Evolutionary conservation across 306 rosid species (phyloP).

Genomic region (Quillaja saponaria): DNA sequence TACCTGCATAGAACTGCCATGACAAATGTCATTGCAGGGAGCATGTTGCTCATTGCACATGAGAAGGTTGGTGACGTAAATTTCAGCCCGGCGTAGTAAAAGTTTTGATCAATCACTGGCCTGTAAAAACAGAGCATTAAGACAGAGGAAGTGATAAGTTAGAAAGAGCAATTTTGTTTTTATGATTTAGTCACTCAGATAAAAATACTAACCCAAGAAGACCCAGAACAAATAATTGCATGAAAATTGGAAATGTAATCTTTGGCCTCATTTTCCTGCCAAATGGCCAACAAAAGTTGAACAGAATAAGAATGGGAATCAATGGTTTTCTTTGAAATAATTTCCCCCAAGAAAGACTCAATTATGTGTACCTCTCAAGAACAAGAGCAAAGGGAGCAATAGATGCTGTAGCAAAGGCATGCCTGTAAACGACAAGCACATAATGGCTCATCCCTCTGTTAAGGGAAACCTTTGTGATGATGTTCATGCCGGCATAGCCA

Average conservation of each 20-base stretch:
- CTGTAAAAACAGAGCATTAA: slow-evolving; percentile 32
- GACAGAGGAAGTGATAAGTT: background rate
- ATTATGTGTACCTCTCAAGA: slow-evolving; percentile 66
- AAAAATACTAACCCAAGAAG: slow-evolving; percentile 77
- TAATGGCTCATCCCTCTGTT: slow-evolving; percentile 92
- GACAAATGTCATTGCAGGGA: slow-evolving; percentile 89
- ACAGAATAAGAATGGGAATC: slow-evolving; percentile 16
- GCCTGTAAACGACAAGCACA: slow-evolving; percentile 86
- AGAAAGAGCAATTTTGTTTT: too few species aligned
- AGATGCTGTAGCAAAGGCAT: slow-evolving; percentile 81
- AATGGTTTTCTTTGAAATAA: background rate
- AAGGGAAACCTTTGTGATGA: slow-evolving; percentile 80
- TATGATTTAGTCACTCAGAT: too few species aligned
- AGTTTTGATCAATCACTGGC: slow-evolving; percentile 91
- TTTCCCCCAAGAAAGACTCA: too few species aligned
- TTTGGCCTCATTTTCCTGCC: slow-evolving; percentile 82
- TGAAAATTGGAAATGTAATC: slow-evolving; percentile 64
- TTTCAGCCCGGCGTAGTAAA: slow-evolving; percentile 80
- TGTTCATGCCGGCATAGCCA: slow-evolving; percentile 94
- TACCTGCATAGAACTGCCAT: slow-evolving; percentile 88
- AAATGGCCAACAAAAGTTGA: slow-evolving; percentile 9
- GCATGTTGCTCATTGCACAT: slow-evolving; percentile 86
- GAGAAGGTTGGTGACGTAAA: slow-evolving; percentile 86
- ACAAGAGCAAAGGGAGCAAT: slow-evolving; percentile 92
- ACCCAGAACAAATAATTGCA: slow-evolving; percentile 73